A percentile compares a stretch with the other conserved stretches of the same genome.
phyloP scores from a whole-genome alignment of 495 filamentous ascomycete genomes.

The Penicillium canariense region DNA sequence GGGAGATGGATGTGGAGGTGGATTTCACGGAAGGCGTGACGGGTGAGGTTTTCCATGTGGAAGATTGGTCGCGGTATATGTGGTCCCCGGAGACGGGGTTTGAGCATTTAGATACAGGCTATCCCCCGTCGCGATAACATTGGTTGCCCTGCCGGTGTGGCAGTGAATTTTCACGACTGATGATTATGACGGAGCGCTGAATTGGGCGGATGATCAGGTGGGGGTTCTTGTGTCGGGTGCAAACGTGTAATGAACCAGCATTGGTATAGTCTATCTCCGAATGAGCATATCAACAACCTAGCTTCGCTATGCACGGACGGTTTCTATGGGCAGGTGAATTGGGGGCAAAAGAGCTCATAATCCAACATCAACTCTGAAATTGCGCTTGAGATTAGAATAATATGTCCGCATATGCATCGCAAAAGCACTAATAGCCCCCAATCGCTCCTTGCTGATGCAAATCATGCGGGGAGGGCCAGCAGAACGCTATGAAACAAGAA shows the following conservation, averaged over 20 bases:
- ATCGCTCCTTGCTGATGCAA: constrained; percentile 27
- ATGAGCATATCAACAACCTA: not conserved
- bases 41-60: constrained; percentile 24
- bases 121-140: constrained; percentile 23
- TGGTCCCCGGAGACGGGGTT: constrained; percentile 32
- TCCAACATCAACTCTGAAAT: not conserved
- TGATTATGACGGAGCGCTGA: constrained; percentile 6
- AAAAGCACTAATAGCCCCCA: constrained; percentile 10
- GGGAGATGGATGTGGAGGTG: constrained; percentile 27
- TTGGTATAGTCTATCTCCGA: not conserved
- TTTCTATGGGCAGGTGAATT: not conserved
- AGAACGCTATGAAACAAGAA: constrained; percentile 8
- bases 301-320: not conserved
- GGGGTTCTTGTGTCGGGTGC: not conserved
- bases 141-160: constrained; percentile 4
- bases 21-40: constrained; percentile 20
- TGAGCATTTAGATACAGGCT: constrained; percentile 28
- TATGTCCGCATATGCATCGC: not conserved
- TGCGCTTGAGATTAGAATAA: not conserved
- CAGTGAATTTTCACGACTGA: constrained; percentile 6
- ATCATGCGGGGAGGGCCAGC: constrained; percentile 14
- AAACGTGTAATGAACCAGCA: not conserved
- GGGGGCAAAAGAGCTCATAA: not conserved
- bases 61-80: constrained; percentile 34
- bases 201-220: not conserved